phyloP scores from a whole-genome alignment of 768 basidiomycete genomes.

The Leccinum rimulosum region DNA sequence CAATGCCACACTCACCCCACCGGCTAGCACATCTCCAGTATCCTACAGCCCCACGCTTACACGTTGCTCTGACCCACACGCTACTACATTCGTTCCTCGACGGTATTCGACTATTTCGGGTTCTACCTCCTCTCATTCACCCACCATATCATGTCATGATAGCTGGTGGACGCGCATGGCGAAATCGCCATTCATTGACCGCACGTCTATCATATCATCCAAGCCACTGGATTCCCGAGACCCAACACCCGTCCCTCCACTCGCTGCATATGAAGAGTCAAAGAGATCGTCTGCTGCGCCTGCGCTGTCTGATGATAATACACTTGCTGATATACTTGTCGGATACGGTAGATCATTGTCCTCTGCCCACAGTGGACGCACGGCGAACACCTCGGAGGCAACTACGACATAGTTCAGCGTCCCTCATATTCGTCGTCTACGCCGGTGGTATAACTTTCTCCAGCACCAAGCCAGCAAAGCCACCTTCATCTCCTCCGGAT shows the following conservation, averaged over 20 bases:
- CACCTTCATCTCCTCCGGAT: too few relatives aligned
- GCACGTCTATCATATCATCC: slow-evolving; percentile 39
- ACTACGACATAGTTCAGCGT: slow-evolving; percentile 69
- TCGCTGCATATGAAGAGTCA: slow-evolving; percentile 56
- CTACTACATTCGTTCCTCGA: slow-evolving; percentile 28
- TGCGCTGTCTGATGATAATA: slow-evolving; percentile 14
- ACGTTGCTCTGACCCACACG: slow-evolving; percentile 27
- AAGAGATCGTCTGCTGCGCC: slow-evolving; percentile 15
- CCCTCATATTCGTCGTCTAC: too few relatives aligned
- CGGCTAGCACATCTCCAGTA: slow-evolving; percentile 12
- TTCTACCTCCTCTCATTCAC: slow-evolving; percentile 38
- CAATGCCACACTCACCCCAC: slow-evolving; percentile 22
- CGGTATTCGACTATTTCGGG: slow-evolving; percentile 43
- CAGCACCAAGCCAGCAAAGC: too few relatives aligned
- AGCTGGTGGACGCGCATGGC: slow-evolving; percentile 80
- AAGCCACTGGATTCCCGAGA: slow-evolving; percentile 62
- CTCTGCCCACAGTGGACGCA: slow-evolving; percentile 54
- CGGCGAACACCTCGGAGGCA: slow-evolving; percentile 65
- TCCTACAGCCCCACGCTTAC: slow-evolving; percentile 24
- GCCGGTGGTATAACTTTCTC: too few relatives aligned
- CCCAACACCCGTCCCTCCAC: slow-evolving; percentile 71
- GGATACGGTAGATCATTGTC: slow-evolving; percentile 36
- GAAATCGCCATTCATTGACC: slow-evolving; percentile 63
- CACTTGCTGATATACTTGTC: slow-evolving; percentile 12
- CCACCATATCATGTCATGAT: slow-evolving; percentile 61